Evolutionary conservation across 192 early-diverging fungal species (phyloP), one percentile per base, ranked within the genome.

Genomic region (Mortierella claussenii): DNA sequence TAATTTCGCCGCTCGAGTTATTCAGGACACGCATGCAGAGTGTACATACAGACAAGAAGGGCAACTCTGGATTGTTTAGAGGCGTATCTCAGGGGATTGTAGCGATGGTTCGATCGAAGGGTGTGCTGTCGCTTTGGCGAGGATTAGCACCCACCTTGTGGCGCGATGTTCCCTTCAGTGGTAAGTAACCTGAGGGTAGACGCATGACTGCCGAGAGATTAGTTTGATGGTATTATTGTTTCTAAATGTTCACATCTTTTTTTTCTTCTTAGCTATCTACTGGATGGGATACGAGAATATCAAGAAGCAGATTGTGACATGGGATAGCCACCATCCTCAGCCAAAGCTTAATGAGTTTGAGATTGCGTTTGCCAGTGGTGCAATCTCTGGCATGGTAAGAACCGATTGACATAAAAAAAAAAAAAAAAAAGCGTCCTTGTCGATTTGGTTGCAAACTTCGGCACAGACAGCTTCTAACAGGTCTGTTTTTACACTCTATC

Each of bases 131-230:
- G 0, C 80, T 98, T 28, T 98, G 93, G 93, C 83, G 94, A 33
- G 97, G 97, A 1, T 80, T 98, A 13, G 85, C 83, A 9, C 92
- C 96, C 17, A 97, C 95, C 2, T 76, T 98, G 30, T 91, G 91
- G 90, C 86, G 97, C n/a, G 97, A 98, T 80, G 95, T 96, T 20
- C 97, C 97, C 0, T 98, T 98, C 68, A 95, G 93, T 46, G 88
- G 86, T 88, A 65, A 51, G 54, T 42, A 21, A 57, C n/a, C n/a
- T n/a, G n/a, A n/a, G n/a, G n/a, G n/a, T n/a, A n/a, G n/a, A n/a
- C n/a, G n/a, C n/a, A n/a, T n/a, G n/a, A n/a, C n/a, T n/a, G n/a
- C n/a, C n/a, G n/a, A n/a, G n/a, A n/a, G n/a, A n/a, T n/a, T n/a
- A n/a, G n/a, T n/a, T n/a, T n/a, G n/a, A n/a, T n/a, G n/a, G n/a